Base-by-base conservation (phyloP, 2,329 filamentous ascomycete genomes). In the Colletotrichum sp. region DNA sequence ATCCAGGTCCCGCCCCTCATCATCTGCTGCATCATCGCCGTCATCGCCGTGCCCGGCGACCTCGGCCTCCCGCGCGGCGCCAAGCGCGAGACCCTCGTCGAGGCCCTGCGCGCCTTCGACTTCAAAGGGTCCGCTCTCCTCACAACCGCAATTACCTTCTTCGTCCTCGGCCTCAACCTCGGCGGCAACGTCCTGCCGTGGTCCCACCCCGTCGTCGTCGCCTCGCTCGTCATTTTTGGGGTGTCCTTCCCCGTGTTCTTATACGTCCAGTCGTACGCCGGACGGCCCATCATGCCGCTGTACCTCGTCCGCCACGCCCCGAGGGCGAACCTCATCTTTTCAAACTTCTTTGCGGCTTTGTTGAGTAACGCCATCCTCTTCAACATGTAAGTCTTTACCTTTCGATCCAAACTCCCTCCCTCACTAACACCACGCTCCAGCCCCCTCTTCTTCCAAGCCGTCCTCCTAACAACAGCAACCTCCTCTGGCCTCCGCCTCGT, bases 391-490 rank as follows among this genome's bases (percentile, higher is more conserved):
- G 87, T 78, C 30, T 30, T 5, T 32, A 6, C 8, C 36, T 34
- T 18, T 49, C n/a, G 30, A n/a, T 16, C 63, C 66, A 39, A 4
- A 12, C 8, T 62, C 0, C 24, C 15, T 24, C 52, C 52, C 44
- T 24, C n/a, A 2, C 59, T 59, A 15, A 36, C 67, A 72, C 44
- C 10, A 49, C 44, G n/a, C 15, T 30, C 57, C 78, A 92, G 92
- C 8, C 94, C 94, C 1, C 87, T 96, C 9, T 96, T 93, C 86
- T 96, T 95, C 85, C 94, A 95, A 82, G 93, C 92, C 49, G 93
- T 95, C 30, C 92, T 95, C 64, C 88, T 94, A 68, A 92, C 93
- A 74, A 90, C 89, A 8, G 92, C 94, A 18, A 95, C 94, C 1
- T 87, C 89, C 28, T 95, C 94, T 1, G 94, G 94, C n/a, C 89